Percentiles rank a stretch among this genome's conserved stretches.
These are phyloP conservation scores for Takakia lepidozioides DNA, from an alignment of 225 moss, liverwort and hornwort genomes.

Conservation along the genomic window DNA sequence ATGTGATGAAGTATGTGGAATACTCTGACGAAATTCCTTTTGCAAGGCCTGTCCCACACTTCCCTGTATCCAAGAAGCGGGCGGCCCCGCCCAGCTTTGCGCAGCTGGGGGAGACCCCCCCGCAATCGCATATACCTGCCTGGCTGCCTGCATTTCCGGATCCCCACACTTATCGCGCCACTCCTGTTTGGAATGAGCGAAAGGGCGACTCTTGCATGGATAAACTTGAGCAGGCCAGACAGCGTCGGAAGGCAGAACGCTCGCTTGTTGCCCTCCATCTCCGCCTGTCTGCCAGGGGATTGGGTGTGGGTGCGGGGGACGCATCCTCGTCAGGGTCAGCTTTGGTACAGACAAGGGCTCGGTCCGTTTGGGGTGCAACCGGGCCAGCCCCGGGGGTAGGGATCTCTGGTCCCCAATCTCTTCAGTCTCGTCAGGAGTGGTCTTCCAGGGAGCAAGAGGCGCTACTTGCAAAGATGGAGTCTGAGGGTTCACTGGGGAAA, in stretches of 20 bases:
- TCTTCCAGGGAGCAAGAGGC: conserved; percentile 71
- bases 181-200: conserved; percentile 89
- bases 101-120: conserved; percentile 80
- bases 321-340: conserved; percentile 18
- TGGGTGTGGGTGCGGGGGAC: conserved; percentile 4
- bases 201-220: conserved; percentile 85
- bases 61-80: conserved; percentile 71
- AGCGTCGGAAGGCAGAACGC: conserved; percentile 79
- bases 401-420: conserved; percentile 26
- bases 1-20: conserved; percentile 90
- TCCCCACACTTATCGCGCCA: conserved; percentile 83
- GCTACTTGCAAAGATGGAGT: conserved; percentile 31
- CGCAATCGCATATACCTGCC: conserved; percentile 68
- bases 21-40: conserved; percentile 94
- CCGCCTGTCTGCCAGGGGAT: conserved; percentile 53
- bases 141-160: conserved; percentile 99
- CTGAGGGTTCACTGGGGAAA: conserved; percentile 54
- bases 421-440: conserved; percentile 82
- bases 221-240: conserved; percentile 77
- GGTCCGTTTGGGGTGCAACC: no score
- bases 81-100: conserved; percentile 65
- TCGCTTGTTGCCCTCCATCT: conserved; percentile 80
- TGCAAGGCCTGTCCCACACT: conserved; percentile 78
- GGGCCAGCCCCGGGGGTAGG: conserved; percentile 18
- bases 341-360: no score